Conservation (phyloP, 78 protist species). For the Planoprotostelium fungivorum region DNA sequence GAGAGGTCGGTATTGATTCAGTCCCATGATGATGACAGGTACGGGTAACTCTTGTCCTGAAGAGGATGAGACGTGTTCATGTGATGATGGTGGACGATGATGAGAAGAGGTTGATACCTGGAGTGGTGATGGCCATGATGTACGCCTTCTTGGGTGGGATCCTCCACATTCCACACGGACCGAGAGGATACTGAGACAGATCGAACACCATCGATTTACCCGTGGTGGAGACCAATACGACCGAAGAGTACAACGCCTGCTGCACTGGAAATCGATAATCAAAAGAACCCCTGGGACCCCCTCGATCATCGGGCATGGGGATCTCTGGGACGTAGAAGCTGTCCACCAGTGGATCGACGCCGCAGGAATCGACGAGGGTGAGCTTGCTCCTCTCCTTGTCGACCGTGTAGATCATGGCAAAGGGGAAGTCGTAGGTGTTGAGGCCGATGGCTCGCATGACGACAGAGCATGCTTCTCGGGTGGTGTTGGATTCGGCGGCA, state of each 20-base stretch:
- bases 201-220: background rate
- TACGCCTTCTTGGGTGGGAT: background rate
- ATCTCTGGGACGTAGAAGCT: background rate
- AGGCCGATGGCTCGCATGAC: background rate
- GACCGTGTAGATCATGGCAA: background rate
- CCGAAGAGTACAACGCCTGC: background rate
- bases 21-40: background rate
- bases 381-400: background rate
- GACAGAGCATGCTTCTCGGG: background rate
- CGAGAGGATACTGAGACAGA: background rate
- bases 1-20: background rate
- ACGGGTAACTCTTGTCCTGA: background rate
- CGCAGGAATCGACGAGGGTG: background rate
- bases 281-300: background rate
- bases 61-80: background rate
- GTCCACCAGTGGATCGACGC: background rate
- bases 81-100: background rate
- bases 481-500: background rate
- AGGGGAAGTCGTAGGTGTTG: conserved; percentile 2
- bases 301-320: background rate
- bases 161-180: background rate
- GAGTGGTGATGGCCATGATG: background rate
- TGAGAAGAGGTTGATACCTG: too few relatives aligned
- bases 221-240: background rate
- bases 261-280: background rate